phyloP scores from a whole-genome alignment of 1,284 basidiomycete genomes.

The Stereum hirsutum region DNA sequence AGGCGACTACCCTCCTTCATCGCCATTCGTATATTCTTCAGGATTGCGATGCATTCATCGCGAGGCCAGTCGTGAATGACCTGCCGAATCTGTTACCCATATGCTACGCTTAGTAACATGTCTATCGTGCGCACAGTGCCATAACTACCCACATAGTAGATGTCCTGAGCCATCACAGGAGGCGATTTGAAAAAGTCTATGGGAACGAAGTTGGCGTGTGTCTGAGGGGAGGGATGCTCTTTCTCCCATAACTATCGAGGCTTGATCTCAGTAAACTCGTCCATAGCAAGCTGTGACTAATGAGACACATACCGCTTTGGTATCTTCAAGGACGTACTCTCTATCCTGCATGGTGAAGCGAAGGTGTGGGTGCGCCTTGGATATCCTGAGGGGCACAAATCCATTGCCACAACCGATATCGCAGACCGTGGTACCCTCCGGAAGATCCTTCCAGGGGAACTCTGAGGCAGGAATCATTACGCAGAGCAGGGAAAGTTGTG shows the following conservation, averaged over 20 bases:
- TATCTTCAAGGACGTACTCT: conserved; percentile 25
- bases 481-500: no score
- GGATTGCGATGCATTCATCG: conserved; percentile 14
- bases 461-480: conserved; percentile 14
- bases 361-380: conserved; percentile 29
- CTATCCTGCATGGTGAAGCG: conserved; percentile 37
- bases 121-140: no score
- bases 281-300: not conserved
- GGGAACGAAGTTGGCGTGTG: conserved; percentile 26
- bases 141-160: conserved; percentile 33
- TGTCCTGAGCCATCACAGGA: conserved; percentile 29
- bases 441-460: conserved; percentile 34
- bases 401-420: conserved; percentile 43
- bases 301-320: conserved; percentile 15
- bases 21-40: conserved; percentile 15
- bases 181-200: conserved; percentile 35
- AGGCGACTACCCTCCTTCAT: conserved; percentile 14
- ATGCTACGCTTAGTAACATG: no score
- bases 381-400: conserved; percentile 28
- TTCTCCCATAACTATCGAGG: conserved; percentile 23
- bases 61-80: conserved; percentile 21
- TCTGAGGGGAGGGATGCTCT: conserved; percentile 22
- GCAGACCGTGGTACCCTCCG: conserved; percentile 27
- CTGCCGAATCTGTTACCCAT: not conserved
- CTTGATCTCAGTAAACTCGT: not conserved